Base-by-base conservation (phyloP, 306 rosid genomes). In the Ormosia emarginata region DNA sequence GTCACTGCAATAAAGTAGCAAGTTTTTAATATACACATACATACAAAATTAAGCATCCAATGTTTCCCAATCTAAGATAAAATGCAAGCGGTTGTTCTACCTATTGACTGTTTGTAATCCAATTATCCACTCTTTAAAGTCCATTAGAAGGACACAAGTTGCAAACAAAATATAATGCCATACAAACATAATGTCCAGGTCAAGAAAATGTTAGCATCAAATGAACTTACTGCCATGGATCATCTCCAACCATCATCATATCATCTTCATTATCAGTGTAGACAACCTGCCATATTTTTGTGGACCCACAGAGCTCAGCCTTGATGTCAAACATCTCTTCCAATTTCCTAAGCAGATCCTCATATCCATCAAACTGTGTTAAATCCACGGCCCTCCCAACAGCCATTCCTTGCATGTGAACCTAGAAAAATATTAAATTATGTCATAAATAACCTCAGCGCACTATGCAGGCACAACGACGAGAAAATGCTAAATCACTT, bases 321-420 rank as follows among this genome's bases (percentile, higher is more conserved):
- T 86, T 82, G 76, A 92, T 92, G 90, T 90, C 91, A 78, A 92
- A 92, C 97, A 92, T 87, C 71, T 89, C 90, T 84, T 92, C 97
- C 46, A 92, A 83, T 81, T 89, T 92, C 79, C 47, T 71, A 24
- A 89, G 92, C 53, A 92, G 86, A 80, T 90, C 91, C 55, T 82
- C 84, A 50, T 90, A 92, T 37, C 73, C 77, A 61, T 85, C 88
- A 83, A 89, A 89, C 56, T 84, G 85, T n/a, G 90, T 83, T 79
- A 92, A 81, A 87, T 90, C 94, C 44, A 92, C 97, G 24, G 94
- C 97, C 84, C 97, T 87, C 71, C 97, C 97, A 52, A 92, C 94
- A 63, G 94, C 94, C 85, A 90, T 89, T 89, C 97, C 97, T 81
- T 90, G 94, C 97, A 92, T 92, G 83, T 90, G 97, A 83, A 92